Evolutionary conservation across 208 protist species (phyloP).

Genomic region (Trypanosoma grayi): DNA sequence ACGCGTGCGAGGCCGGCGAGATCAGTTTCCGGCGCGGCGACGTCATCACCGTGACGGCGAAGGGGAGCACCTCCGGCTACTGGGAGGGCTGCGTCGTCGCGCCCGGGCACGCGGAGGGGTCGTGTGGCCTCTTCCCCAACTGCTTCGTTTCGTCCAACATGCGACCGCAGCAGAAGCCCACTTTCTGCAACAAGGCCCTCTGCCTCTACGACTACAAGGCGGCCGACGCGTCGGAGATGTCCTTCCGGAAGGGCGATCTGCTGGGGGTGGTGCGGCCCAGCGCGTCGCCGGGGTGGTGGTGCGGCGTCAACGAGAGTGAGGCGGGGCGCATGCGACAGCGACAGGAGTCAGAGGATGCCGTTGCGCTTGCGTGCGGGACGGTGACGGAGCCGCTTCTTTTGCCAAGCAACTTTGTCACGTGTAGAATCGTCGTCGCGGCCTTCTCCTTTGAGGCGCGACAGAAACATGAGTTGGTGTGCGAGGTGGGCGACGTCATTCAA

Average conservation of each 20-base stretch:
- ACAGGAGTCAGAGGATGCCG: neutral
- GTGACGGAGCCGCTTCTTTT: slow-evolving; percentile 36
- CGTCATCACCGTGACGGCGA: slow-evolving; percentile 76
- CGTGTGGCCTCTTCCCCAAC: slow-evolving; percentile 34
- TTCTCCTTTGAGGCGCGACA: slow-evolving; percentile 50
- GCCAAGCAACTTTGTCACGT: slow-evolving; percentile 72
- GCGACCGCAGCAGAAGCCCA: slow-evolving; percentile 8
- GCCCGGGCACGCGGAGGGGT: neutral
- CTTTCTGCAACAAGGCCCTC: slow-evolving; percentile 50
- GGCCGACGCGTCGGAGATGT: slow-evolving; percentile 43
- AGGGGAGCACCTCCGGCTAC: slow-evolving; percentile 75
- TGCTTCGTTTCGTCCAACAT: slow-evolving; percentile 38
- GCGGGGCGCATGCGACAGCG: slow-evolving; percentile 1
- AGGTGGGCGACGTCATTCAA: slow-evolving; percentile 56
- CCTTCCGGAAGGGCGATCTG: slow-evolving; percentile 46
- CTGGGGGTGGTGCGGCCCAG: slow-evolving; percentile 52
- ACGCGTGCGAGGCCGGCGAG: slow-evolving; percentile 49
- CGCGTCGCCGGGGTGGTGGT: slow-evolving; percentile 69
- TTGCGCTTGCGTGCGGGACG: neutral
- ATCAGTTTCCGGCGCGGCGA: slow-evolving; percentile 85
- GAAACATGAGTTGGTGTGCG: slow-evolving; percentile 43
- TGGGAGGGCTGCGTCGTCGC: slow-evolving; percentile 76
- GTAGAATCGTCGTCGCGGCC: slow-evolving; percentile 56
- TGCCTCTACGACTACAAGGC: slow-evolving; percentile 61
- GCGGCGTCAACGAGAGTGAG: slow-evolving; percentile 39